Evolutionary conservation across 306 rosid genomes (phyloP), one percentile per base, ranked within the genome.

Genomic region (Cucurbita moschata): DNA sequence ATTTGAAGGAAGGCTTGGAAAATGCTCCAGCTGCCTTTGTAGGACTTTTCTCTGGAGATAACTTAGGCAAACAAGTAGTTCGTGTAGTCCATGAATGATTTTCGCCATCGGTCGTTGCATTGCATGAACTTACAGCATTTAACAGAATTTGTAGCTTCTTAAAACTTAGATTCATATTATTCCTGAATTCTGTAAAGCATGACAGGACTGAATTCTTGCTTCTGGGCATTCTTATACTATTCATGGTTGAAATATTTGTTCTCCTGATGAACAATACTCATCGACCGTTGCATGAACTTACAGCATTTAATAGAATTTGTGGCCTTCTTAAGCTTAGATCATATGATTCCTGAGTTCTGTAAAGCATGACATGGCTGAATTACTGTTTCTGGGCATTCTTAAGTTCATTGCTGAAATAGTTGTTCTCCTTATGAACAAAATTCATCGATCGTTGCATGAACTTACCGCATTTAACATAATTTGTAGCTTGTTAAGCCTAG

Each of bases 11-110:
- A 68, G 90, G 90, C 38, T 37, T 86, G 79, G 90, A 83, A 40
- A 86, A 35, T 76, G 87, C 61, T 50, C 86, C 89, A 56, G 62
- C 86, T 43, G 84, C 89, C 23, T 78, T 86, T 13, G 73, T 76
- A 23, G 87, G 89, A 42, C 75, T 86, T 23, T 83, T 79, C 44
- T 73, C 79, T 2, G 87, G 89, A 4, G 71, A 79, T 67, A 86
- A 86, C 51, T 72, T 86, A 21, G 87, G 89, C 0, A 86, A 86
- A 76, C 87, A 83, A 63, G 83, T 86, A 23, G 65, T 86, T 19
- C 68, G 73, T 44, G 74, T 83, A 7, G 75, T 79, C 58, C 53
- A 5, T 46, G 37, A 72, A 73, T 78, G 64, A 76, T 51, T 30
- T 35, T 51, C 15, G 19, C 3, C 3, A 14, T 51, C 71, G 3